phyloP scores from a whole-genome alignment of 2,329 filamentous ascomycete genomes.

The Lithohypha guttulata region DNA sequence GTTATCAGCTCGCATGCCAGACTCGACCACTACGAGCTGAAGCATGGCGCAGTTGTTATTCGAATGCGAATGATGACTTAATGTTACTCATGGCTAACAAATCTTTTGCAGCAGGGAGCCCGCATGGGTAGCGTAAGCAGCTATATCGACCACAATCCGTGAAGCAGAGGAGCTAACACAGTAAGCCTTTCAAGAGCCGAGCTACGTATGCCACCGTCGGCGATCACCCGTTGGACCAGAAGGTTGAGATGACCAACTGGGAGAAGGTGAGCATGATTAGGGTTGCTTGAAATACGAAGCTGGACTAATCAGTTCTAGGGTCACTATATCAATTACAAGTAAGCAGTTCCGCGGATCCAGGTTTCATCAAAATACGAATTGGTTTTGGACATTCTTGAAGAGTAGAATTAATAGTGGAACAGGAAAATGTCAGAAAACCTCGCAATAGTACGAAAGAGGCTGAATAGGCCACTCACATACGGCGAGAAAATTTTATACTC shows the following conservation, averaged over 20 bases:
- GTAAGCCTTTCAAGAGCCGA: slow-evolving; percentile 17
- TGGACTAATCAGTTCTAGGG: slow-evolving; percentile 31
- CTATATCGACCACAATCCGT: neutral
- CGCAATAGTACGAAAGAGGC: slow-evolving; percentile 71
- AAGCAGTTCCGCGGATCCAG: slow-evolving; percentile 23
- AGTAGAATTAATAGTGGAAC: neutral
- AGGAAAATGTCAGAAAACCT: slow-evolving; percentile 98
- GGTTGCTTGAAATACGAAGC: slow-evolving; percentile 22
- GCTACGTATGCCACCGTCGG: slow-evolving; percentile 30
- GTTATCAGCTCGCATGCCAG: neutral
- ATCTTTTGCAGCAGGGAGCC: slow-evolving; percentile 9
- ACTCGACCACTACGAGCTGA: neutral
- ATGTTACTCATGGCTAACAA: slow-evolving; percentile 8
- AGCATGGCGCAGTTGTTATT: neutral
- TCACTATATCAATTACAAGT: slow-evolving; percentile 95
- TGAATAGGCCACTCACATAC: slow-evolving; percentile 88
- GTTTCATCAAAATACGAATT: no score
- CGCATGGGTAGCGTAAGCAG: slow-evolving; percentile 9
- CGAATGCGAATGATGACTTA: neutral
- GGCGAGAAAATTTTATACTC: slow-evolving; percentile 99
- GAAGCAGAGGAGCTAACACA: slow-evolving; percentile 3
- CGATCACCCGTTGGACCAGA: slow-evolving; percentile 78
- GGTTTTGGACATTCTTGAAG: no score
- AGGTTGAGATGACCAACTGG: slow-evolving; percentile 93
- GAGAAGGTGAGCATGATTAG: slow-evolving; percentile 50